Evolutionary conservation across 2,329 filamentous ascomycete genomes (phyloP).

Genomic region (Pseudogymnoascus sp.): DNA sequence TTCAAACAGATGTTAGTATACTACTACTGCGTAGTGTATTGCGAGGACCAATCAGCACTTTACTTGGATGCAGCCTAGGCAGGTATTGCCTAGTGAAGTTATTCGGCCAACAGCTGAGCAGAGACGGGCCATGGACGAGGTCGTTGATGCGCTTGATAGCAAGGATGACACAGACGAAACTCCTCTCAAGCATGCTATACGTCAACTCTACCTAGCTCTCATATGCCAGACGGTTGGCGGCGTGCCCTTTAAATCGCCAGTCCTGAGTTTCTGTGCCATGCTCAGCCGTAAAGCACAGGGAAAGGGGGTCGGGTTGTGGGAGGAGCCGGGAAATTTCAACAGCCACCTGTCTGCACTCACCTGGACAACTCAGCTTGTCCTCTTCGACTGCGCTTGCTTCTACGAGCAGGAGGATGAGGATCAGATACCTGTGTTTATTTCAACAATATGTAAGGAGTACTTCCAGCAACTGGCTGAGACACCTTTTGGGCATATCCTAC

Average conservation of each 20-base stretch:
- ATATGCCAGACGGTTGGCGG: slow-evolving; percentile 14
- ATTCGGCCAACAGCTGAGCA: background rate
- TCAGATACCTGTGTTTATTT: slow-evolving; percentile 13
- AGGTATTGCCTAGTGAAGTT: no score
- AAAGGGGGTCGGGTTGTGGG: slow-evolving; percentile 5
- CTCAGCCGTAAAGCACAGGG: background rate
- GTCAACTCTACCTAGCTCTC: slow-evolving; percentile 15
- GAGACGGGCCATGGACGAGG: slow-evolving; percentile 10
- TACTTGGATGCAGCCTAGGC: no score
- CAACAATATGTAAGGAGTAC: slow-evolving; percentile 13
- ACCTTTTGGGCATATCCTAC: slow-evolving; percentile 15
- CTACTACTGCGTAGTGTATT: slow-evolving; percentile 9
- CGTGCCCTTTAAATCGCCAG: slow-evolving; percentile 11
- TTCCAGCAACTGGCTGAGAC: slow-evolving; percentile 15
- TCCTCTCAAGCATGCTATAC: no score
- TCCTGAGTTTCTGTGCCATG: slow-evolving; percentile 15
- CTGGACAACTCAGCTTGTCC: slow-evolving; percentile 12
- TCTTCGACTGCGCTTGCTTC: slow-evolving; percentile 12
- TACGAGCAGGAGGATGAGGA: slow-evolving; percentile 15
- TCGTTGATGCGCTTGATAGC: slow-evolving; percentile 8
- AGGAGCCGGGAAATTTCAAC: slow-evolving; percentile 15
- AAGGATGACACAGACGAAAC: no score
- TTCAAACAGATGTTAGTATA: slow-evolving; percentile 14
- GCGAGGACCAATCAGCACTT: background rate
- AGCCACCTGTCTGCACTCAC: slow-evolving; percentile 13